These are phyloP conservation scores for Xylaria acuta DNA, from an alignment of 495 filamentous ascomycete genomes.

Conservation along the genomic window DNA sequence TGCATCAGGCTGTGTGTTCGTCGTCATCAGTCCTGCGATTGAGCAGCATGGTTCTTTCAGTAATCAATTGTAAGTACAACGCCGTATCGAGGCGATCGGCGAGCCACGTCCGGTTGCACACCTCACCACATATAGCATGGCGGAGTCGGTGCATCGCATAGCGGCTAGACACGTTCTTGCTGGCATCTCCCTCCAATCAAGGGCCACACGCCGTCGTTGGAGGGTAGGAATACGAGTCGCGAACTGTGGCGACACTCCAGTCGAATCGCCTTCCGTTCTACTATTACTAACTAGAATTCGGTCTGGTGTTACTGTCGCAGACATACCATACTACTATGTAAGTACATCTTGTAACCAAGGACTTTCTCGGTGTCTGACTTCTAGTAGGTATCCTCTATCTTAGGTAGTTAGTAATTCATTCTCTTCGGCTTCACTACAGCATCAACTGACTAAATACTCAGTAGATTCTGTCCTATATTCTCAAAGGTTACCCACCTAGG, in stretches of 20 bases:
- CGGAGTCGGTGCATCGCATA: background rate
- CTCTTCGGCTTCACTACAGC: no score
- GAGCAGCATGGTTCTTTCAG: background rate
- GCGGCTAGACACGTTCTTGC: background rate
- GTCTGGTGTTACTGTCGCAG: background rate
- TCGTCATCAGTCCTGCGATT: background rate
- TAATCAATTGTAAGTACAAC: background rate
- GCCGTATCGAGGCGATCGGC: no score
- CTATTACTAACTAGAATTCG: background rate
- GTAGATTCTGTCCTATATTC: background rate
- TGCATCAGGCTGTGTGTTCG: background rate
- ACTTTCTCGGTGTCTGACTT: background rate
- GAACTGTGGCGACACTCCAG: conserved; percentile 3
- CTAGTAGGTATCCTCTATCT: background rate
- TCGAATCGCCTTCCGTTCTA: background rate
- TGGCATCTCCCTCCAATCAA: background rate
- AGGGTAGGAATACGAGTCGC: conserved; percentile 23
- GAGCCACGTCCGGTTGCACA: background rate
- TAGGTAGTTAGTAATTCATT: background rate
- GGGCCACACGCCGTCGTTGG: background rate
- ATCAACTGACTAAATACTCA: no score
- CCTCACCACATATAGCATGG: conserved; percentile 3
- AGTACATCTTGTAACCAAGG: background rate
- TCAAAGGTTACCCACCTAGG: background rate
- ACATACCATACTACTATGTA: background rate